Conservation (phyloP, 2,329 filamentous ascomycete species). For the Arthrinium phaeospermum region DNA sequence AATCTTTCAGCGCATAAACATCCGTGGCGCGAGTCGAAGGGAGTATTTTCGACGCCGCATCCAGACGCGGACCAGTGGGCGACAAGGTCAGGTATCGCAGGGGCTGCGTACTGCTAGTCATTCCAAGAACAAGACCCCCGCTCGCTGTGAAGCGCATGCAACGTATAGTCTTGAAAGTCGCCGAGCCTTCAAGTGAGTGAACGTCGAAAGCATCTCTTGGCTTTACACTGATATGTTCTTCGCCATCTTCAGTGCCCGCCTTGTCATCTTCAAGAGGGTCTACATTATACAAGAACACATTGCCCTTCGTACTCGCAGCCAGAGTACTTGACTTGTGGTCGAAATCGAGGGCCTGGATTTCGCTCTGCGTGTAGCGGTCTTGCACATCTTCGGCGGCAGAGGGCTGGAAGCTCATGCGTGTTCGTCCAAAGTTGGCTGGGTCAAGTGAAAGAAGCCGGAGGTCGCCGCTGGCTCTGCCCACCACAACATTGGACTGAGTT, state of each 20-base stretch:
- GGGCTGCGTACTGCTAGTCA: conserved; percentile 49
- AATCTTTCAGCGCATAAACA: conserved; percentile 33
- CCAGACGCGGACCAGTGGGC: conserved; percentile 49
- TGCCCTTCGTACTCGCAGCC: conserved; percentile 42
- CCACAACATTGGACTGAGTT: conserved; percentile 43
- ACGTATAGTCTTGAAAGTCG: conserved; percentile 37
- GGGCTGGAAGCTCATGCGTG: conserved; percentile 32
- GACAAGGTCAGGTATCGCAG: conserved; percentile 53
- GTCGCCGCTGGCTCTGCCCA: conserved; percentile 57
- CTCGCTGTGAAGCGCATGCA: conserved; percentile 53
- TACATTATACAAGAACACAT: conserved; percentile 41
- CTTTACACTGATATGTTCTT: conserved; percentile 24
- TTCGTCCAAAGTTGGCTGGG: conserved; percentile 39
- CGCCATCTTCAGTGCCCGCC: conserved; percentile 23
- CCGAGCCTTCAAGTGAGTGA: conserved; percentile 24
- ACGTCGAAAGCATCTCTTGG: conserved; percentile 32
- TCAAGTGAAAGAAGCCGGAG: conserved; percentile 51
- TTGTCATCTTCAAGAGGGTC: conserved; percentile 15
- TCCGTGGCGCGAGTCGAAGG: conserved; percentile 24
- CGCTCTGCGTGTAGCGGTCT: conserved; percentile 30
- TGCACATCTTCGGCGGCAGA: conserved; percentile 13
- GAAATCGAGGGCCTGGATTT: conserved; percentile 45
- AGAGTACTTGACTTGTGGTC: conserved; percentile 33
- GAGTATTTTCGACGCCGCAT: conserved; percentile 41
- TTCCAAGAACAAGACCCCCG: conserved; percentile 51